A percentile compares a stretch with the other conserved stretches of the same genome.
These are phyloP conservation scores for Nidularia sp. DNA, from an alignment of 768 basidiomycete genomes.

Conservation along the genomic window DNA sequence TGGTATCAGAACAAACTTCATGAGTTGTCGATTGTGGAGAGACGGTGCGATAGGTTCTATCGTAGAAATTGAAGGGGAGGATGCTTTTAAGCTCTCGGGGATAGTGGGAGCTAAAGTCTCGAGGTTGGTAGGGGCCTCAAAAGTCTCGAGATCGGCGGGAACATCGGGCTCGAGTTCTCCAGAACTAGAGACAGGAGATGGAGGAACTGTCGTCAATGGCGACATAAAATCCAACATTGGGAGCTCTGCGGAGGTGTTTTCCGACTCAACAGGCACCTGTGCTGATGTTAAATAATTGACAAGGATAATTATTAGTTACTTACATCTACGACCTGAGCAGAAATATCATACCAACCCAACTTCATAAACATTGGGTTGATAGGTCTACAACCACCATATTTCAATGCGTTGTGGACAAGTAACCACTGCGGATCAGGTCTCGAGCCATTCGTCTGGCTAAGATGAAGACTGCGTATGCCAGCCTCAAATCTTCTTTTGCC, in stretches of 20 bases:
- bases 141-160: too few relatives aligned
- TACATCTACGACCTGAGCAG: constrained; percentile 6
- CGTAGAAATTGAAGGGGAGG: too few relatives aligned
- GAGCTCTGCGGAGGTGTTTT: too few relatives aligned
- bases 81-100: too few relatives aligned
- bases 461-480: constrained; percentile 7
- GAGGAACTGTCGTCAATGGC: background rate
- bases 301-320: background rate
- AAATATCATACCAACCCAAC: constrained; percentile 61
- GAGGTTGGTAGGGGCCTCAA: too few relatives aligned
- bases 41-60: too few relatives aligned
- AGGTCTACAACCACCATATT: constrained; percentile 46
- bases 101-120: too few relatives aligned
- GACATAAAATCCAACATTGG: too few relatives aligned
- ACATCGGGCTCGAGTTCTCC: background rate
- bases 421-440: constrained; percentile 26
- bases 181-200: background rate
- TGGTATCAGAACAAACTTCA: too few relatives aligned
- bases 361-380: constrained; percentile 30
- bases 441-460: constrained; percentile 24
- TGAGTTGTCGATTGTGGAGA: too few relatives aligned
- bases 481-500: constrained; percentile 13
- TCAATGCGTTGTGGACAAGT: constrained; percentile 42
- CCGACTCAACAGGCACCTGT: too few relatives aligned
- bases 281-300: too few relatives aligned